Evolutionary conservation across 345 rosid genomes (phyloP), one percentile per base, ranked within the genome.

Genomic region (Clausena lansium): DNA sequence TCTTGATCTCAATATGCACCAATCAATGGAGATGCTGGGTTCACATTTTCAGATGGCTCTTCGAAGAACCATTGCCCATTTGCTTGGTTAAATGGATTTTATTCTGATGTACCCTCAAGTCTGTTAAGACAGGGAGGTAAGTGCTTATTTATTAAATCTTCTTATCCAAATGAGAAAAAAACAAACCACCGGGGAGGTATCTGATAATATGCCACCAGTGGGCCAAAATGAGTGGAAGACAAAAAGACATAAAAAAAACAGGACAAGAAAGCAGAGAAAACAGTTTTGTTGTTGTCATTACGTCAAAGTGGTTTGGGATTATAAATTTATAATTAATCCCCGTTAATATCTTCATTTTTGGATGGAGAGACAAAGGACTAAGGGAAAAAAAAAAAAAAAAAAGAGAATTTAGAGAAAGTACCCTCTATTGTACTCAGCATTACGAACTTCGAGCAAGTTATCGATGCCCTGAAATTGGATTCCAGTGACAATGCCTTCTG

Each of bases 391-490:
- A n/a, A n/a, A n/a, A n/a, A 50, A 15, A 3, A 14, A 4, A 52
- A 17, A 17, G 0, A 1, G 57, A 13, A 52, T 52, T 30, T 22
- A 22, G 32, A 28, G 3, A 20, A 63, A 13, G 57, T 88, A 94
- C 98, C 98, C 98, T 89, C 98, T 88, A 61, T 91, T 79, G 35
- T 84, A 67, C 84, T 92, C 98, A 27, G 87, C 89, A 64, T 92
- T 92, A 27, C 82, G 87, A 82, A 90, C 89, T 88, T 94, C 98
- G 17, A 94, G 97, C 82, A 94, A 81, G 78, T 94, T 94, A 82
- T 90, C 97, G 1, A 94, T 84, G 84, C 86, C 92, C 74, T 83
- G 82, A 52, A 85, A 94, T 61, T 75, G 85, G 33, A 94, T 88
- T 59, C 94, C 91, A 0, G 94, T 89, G 67, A 94, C 91, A 20